phyloP scores from a whole-genome alignment of 202 grass and related monocot genomes.

The Zoysia matrella region DNA sequence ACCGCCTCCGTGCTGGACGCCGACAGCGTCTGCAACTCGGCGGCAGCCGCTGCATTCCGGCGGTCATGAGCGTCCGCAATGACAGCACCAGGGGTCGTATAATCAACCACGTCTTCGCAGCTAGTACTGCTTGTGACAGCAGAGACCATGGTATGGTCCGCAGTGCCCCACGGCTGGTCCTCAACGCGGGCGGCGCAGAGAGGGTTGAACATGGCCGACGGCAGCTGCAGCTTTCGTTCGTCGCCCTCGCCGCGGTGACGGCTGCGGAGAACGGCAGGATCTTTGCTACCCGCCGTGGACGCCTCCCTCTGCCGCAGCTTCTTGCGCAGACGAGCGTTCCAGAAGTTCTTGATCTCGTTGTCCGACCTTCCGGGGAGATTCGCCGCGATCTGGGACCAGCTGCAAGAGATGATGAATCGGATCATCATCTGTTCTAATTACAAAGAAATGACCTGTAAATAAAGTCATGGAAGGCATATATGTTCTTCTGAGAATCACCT shows the following conservation, averaged over 20 bases:
- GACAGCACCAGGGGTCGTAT: neutral
- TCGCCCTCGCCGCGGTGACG: neutral
- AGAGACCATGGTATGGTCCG: neutral
- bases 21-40: neutral
- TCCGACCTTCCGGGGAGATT: slow-evolving; percentile 53
- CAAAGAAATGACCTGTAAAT: neutral
- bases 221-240: neutral
- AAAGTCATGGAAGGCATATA: neutral
- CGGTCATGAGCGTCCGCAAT: neutral
- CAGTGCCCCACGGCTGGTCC: neutral
- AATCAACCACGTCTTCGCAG: neutral
- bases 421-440: neutral
- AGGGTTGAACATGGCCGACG: neutral
- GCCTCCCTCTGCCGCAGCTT: slow-evolving; percentile 42
- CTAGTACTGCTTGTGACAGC: neutral
- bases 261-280: neutral
- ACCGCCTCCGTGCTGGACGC: neutral
- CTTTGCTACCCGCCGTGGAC: neutral
- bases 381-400: slow-evolving; percentile 56
- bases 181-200: neutral
- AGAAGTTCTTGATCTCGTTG: slow-evolving; percentile 62
- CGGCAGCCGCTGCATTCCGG: neutral
- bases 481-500: slow-evolving; percentile 14
- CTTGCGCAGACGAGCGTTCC: slow-evolving; percentile 52
- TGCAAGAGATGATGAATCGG: slow-evolving; percentile 2